Percentiles rank a stretch among this genome's conserved stretches.
Evolutionary conservation across 2,329 filamentous ascomycete species (phyloP).

Genomic region (Arthrinium phaeospermum): DNA sequence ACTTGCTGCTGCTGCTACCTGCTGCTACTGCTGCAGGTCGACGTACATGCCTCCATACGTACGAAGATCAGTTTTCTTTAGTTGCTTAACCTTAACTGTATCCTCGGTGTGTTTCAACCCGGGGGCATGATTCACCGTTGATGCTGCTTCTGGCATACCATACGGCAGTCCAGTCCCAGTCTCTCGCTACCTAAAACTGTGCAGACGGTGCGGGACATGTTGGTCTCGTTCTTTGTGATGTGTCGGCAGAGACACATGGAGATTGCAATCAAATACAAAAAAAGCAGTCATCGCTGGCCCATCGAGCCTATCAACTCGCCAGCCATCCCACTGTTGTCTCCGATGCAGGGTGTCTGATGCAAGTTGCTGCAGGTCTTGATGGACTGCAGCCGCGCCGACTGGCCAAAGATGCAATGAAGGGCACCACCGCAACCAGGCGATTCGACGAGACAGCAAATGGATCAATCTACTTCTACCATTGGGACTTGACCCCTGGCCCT

Average conservation of each 20-base stretch:
- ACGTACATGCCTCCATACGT: background rate
- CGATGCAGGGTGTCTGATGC: constrained; percentile 17
- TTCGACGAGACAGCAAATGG: constrained; percentile 14
- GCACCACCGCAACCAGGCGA: constrained; percentile 5
- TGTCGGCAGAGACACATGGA: constrained; percentile 14
- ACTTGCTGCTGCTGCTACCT: background rate
- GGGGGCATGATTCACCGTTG: constrained; percentile 1
- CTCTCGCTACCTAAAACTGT: background rate
- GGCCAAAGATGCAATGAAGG: background rate
- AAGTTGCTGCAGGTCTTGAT: constrained; percentile 14
- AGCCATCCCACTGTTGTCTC: background rate
- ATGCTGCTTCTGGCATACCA: background rate
- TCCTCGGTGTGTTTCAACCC: constrained; percentile 10
- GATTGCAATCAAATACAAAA: constrained; percentile 15
- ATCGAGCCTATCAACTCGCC: constrained; percentile 13
- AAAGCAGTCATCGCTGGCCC: constrained; percentile 8
- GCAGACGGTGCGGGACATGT: constrained; percentile 13
- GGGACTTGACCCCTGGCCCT: background rate
- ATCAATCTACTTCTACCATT: background rate
- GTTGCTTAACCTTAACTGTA: constrained; percentile 10
- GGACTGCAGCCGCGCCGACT: constrained; percentile 9
- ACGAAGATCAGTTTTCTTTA: background rate
- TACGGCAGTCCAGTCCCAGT: constrained; percentile 1
- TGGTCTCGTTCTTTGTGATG: constrained; percentile 10
- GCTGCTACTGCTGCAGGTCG: background rate